These are phyloP conservation scores for Purpureocillium takamizusanense DNA, from an alignment of 2,329 filamentous ascomycete species.

Conservation along the genomic window DNA sequence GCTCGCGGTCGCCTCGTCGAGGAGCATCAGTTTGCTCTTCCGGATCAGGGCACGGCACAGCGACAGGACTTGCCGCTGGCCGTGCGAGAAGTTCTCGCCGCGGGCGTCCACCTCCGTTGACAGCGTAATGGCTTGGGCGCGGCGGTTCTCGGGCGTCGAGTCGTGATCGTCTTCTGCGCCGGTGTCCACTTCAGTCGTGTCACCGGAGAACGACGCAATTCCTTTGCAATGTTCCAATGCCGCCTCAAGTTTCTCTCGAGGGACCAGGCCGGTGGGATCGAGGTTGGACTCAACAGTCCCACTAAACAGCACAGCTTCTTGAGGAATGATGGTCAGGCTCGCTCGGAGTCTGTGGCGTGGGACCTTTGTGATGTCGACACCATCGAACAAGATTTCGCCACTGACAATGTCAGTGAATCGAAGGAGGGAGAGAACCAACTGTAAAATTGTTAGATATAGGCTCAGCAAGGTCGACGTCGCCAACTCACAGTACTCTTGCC, in stretches of 20 bases:
- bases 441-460: neutral
- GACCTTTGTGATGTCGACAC: slow-evolving; percentile 44
- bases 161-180: slow-evolving; percentile 12
- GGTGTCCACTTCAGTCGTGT: slow-evolving; percentile 20
- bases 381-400: slow-evolving; percentile 46
- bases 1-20: slow-evolving; percentile 51
- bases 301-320: slow-evolving; percentile 49
- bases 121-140: slow-evolving; percentile 22
- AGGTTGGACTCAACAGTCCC: slow-evolving; percentile 48
- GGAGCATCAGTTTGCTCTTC: slow-evolving; percentile 43
- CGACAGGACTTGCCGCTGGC: slow-evolving; percentile 50
- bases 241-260: slow-evolving; percentile 42
- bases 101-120: slow-evolving; percentile 39
- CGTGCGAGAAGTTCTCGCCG: slow-evolving; percentile 48
- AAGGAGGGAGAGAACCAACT: slow-evolving; percentile 44
- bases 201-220: slow-evolving; percentile 41
- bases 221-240: slow-evolving; percentile 55
- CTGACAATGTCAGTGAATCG: slow-evolving; percentile 42
- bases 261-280: slow-evolving; percentile 52
- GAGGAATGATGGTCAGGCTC: slow-evolving; percentile 48
- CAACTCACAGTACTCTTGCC: slow-evolving; percentile 68
- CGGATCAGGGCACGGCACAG: slow-evolving; percentile 47
- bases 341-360: slow-evolving; percentile 41
- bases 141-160: slow-evolving; percentile 5
- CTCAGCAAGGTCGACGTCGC: neutral